Base-by-base conservation (phyloP, 805 yeast species). In the Scheffersomyces coipomensis region DNA sequence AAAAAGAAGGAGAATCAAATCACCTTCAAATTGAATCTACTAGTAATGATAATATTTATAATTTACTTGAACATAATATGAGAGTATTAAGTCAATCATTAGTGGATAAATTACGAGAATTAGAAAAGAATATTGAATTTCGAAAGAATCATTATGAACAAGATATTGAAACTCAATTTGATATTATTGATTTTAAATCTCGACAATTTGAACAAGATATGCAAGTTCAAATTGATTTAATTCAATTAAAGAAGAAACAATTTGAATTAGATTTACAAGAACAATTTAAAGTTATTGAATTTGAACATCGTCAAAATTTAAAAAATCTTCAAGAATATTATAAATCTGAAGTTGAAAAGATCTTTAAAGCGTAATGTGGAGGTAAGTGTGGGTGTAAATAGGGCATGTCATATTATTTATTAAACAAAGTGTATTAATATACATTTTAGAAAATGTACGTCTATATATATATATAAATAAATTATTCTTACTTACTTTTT, bases 251-350 rank as follows among this genome's bases (percentile, higher is more conserved):
- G n/a, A n/a, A n/a, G n/a, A n/a, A n/a, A n/a, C n/a, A n/a, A n/a
- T n/a, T n/a, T n/a, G n/a, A n/a, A n/a, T n/a, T n/a, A n/a, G 45
- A 46, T 17, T 18, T 48, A 10, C 40, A 46, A n/a, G 19, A 13
- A 4, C 41, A 46, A 33, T 39, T 46, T 15, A 24, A 34, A 18
- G 30, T 34, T 23, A 39, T 49, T 17, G 32, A 29, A 16, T 17
- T 27, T 9, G 23, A 30, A 1, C 37, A 37, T 29, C 34, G 22
- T 4, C 39, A 37, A 16, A 38, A 39, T 21, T 22, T 44, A 18
- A 29, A 34, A 22, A 16, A 18, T 3, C 33, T 42, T 13, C 16
- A 38, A 15, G 30, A 36, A 8, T 40, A 29, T 23, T 33, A 36
- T n/a, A 29, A 19, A n/a, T 18, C 21, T 13, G 38, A 40, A 33